Evolutionary conservation across 768 basidiomycete species (phyloP).

Genomic region (Mycena vitilis): DNA sequence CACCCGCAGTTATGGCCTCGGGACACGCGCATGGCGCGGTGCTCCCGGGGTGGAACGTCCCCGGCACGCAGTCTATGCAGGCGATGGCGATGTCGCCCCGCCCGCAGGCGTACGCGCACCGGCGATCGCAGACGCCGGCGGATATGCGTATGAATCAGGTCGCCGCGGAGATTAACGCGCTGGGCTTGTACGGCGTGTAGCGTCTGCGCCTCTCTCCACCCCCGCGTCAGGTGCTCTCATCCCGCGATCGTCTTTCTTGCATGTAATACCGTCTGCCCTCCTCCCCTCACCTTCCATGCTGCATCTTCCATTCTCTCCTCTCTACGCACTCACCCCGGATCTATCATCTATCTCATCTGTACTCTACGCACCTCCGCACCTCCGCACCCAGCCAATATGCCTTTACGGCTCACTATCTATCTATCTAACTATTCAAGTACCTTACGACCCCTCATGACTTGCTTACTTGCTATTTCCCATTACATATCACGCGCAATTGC

Average conservation of each 20-base stretch:
- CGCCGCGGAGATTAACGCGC: constrained; percentile 26
- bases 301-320: too few relatives aligned
- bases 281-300: not conserved
- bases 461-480: too few relatives aligned
- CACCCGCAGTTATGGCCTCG: constrained; percentile 13
- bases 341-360: not conserved
- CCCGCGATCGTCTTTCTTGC: too few relatives aligned
- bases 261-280: too few relatives aligned
- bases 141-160: constrained; percentile 17
- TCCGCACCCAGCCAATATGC: not conserved
- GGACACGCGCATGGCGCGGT: not conserved
- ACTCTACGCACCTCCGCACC: not conserved
- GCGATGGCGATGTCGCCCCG: constrained; percentile 4
- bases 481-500: not conserved
- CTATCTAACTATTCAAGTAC: too few relatives aligned
- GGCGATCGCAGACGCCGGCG: constrained; percentile 10
- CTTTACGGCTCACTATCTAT: not conserved
- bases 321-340: too few relatives aligned
- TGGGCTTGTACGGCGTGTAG: constrained; percentile 27
- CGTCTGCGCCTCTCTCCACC: not conserved
- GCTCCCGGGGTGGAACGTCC: constrained; percentile 26
- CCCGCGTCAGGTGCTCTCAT: too few relatives aligned
- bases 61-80: constrained; percentile 13
- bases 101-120: constrained; percentile 4
- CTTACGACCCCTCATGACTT: too few relatives aligned